Base-by-base conservation (phyloP, 768 basidiomycete species). In the Tricholomella constricta region DNA sequence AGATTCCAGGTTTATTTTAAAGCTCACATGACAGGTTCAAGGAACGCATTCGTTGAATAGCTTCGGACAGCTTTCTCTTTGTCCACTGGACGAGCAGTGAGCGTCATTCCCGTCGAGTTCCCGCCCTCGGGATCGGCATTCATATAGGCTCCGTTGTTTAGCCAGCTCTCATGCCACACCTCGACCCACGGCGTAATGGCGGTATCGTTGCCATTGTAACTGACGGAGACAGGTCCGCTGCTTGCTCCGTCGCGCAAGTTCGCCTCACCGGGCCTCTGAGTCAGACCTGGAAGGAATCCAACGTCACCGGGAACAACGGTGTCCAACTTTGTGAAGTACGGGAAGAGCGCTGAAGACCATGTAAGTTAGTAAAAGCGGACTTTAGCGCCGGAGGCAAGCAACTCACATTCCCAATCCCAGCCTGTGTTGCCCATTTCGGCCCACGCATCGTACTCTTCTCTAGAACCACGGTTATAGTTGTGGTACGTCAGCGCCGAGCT, bases 341-440 rank as follows among this genome's bases (percentile, higher is more conserved):
- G 57, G 38, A 53, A 44, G 37, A 58, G 45, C 22, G 44, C 51
- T 52, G 26, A n/a, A 2, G 37, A 31, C 4, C 1, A n/a, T 15
- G 8, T 25, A 9, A 38, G 22, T 19, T 14, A n/a, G 14, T 31
- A 9, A 10, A 10, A 32, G 31, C 31, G 17, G 32, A 6, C 7
- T 23, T 3, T 4, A 34, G 45, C 3, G 22, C 6, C 12, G 9
- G 17, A 6, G 2, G 38, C 2, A 15, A 25, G 12, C 12, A 25
- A 27, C 42, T 14, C 41, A 32, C 40, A 34, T 2, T 62, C 54
- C 56, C 58, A 66, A 47, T 62, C 55, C 65, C 65, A 66, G 20
- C 63, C 59, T 6, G 57, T 45, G 51, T 64, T 64, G 37, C 65
- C 65, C 20, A 66, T 44, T 26, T 54, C 54, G 10, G 58, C 61